phyloP scores from a whole-genome alignment of 1,139 yeast species.

The Geotrichum cucujoidarum region DNA sequence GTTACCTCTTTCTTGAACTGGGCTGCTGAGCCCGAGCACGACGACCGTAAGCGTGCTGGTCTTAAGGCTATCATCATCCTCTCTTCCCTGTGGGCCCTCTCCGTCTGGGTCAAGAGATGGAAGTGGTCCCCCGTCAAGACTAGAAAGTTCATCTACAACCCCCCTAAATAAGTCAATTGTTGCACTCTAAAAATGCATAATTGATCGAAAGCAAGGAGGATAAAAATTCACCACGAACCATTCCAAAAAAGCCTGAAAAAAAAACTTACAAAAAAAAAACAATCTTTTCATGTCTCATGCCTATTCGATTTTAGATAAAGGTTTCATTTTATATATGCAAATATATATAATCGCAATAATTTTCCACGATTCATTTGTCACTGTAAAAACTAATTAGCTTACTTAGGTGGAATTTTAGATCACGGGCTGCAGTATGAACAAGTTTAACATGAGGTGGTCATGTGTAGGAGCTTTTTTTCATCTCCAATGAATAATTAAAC shows the following conservation, averaged over 20 bases:
- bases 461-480: too few species aligned
- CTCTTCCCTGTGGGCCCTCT: constrained; percentile 72
- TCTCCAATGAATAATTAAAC: too few species aligned
- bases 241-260: neutral
- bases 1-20: constrained; percentile 93
- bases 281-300: neutral
- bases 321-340: neutral
- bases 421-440: too few species aligned
- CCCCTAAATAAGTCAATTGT: constrained; percentile 63
- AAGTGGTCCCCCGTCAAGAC: constrained; percentile 96
- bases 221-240: neutral
- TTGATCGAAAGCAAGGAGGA: neutral
- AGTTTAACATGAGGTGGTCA: too few species aligned
- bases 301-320: neutral
- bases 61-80: constrained; percentile 81
- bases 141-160: constrained; percentile 90
- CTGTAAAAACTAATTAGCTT: too few species aligned
- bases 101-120: constrained; percentile 95
- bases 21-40: constrained; percentile 99
- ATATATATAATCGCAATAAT: neutral
- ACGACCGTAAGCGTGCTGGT: constrained; percentile 96
- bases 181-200: neutral
- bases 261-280: neutral
- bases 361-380: neutral
- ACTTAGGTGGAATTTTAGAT: too few species aligned